Base-by-base conservation (phyloP, 495 filamentous ascomycete species). In the Penicillium bialowiezense region DNA sequence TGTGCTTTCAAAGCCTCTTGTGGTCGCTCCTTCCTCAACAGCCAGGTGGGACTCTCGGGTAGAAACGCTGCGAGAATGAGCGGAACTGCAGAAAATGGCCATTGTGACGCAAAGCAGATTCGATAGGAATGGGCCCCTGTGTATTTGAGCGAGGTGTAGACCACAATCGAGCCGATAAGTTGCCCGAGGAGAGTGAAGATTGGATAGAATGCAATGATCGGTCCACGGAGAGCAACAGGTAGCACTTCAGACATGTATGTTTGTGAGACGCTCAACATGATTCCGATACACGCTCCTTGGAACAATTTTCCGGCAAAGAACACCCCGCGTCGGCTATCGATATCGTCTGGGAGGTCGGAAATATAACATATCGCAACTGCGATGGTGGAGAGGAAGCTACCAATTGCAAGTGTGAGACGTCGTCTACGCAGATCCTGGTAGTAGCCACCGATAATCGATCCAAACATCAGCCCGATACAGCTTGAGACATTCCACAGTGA, bases 191-290 rank as follows among this genome's bases (percentile, higher is more conserved):
- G 56, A 0, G 62, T 73, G 39, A 78, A 76, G 3, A 67, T 65
- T 0, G 75, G 71, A 48, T 75, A 66, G 19, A 76, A 65, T 0
- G 71, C 68, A 23, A 78, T 63, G 18, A 70, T 61, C 4, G 70
- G 68, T 3, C 72, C 73, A 21, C 75, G 65, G n/a, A 78, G 59
- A 0, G 52, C 41, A 6, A 65, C 45, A 0, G 72, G 71, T 10
- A 75, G 52, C 7, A 72, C 58, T 40, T 78, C 75, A 0, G 72
- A 74, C 61, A 76, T 68, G 50, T 78, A 76, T 0, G 75, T 76
- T 51, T 74, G 70, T 10, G 66, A 60, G 3, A 68, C 62, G 28
- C 64, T 68, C 47, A 72, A 63, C 21, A 74, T 48, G 31, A 71
- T 66, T 1, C 74, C 70, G 15, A 75, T 67, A 3, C 65, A 67